phyloP scores from a whole-genome alignment of 106 monocot species.

The Dendrobium huoshanense region DNA sequence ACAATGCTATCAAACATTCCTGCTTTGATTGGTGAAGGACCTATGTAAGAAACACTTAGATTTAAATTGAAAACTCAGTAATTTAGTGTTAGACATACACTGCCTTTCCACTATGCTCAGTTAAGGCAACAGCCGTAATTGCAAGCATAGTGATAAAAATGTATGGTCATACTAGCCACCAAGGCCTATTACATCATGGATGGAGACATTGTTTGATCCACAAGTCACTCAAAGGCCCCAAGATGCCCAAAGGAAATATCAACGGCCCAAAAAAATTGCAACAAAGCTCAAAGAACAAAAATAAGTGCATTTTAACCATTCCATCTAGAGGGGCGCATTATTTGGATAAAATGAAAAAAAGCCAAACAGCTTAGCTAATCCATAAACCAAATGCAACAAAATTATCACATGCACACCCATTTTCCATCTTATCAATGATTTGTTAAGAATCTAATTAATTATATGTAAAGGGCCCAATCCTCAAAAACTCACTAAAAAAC shows the following conservation, averaged over 20 bases:
- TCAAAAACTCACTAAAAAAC: not conserved
- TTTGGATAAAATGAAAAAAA: no score
- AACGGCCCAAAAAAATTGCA: no score
- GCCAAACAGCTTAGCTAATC: no score
- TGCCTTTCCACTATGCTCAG: not conserved
- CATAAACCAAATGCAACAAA: no score
- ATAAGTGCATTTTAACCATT: no score
- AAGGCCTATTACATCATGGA: not conserved
- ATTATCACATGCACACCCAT: no score
- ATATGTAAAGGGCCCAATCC: not conserved
- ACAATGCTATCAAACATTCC: not conserved
- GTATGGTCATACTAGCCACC: not conserved
- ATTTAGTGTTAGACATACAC: not conserved
- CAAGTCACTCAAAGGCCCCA: not conserved
- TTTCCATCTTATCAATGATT: not conserved
- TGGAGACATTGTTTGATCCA: not conserved
- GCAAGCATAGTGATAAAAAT: not conserved
- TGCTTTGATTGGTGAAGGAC: no score
- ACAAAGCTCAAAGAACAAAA: no score
- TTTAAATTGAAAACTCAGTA: no score
- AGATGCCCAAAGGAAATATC: no score
- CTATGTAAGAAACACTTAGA: no score
- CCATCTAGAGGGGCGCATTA: no score
- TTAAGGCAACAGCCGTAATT: not conserved
- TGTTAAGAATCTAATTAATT: not conserved